Evolutionary conservation across 2,329 filamentous ascomycete species (phyloP).

Genomic region (Talaromyces rugulosus): DNA sequence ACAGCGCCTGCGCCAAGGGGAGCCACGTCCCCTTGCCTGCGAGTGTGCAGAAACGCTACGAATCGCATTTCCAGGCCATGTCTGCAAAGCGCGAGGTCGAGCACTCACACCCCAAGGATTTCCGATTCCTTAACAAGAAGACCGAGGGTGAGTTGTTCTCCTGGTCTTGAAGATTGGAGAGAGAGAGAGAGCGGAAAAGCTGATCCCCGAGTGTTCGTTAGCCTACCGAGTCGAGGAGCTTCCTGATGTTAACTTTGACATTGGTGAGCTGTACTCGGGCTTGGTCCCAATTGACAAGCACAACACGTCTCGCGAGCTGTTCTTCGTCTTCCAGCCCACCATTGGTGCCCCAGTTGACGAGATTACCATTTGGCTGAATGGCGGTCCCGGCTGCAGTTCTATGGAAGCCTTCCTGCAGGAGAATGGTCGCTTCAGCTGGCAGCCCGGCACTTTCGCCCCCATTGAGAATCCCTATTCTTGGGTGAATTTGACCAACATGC

Average conservation of each 20-base stretch:
- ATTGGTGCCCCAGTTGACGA: slow-evolving; percentile 43
- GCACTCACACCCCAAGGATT: neutral
- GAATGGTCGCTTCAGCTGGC: slow-evolving; percentile 70
- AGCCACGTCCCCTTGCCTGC: slow-evolving; percentile 7
- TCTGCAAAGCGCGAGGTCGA: slow-evolving; percentile 3
- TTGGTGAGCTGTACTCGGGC: slow-evolving; percentile 50
- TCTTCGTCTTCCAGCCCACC: slow-evolving; percentile 48
- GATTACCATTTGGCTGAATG: slow-evolving; percentile 47
- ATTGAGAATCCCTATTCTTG: slow-evolving; percentile 67
- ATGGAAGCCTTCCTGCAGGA: slow-evolving; percentile 69
- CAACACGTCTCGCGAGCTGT: slow-evolving; percentile 43
- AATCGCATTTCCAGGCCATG: slow-evolving; percentile 6
- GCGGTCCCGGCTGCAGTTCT: slow-evolving; percentile 54
- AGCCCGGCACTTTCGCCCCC: slow-evolving; percentile 64
- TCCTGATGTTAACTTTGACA: slow-evolving; percentile 66
- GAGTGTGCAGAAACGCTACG: slow-evolving; percentile 10
- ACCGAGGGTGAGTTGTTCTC: slow-evolving; percentile 8
- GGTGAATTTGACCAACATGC: slow-evolving; percentile 70
- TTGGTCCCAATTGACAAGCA: slow-evolving; percentile 51
- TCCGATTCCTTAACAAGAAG: slow-evolving; percentile 10
- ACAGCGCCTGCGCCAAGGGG: slow-evolving; percentile 1
- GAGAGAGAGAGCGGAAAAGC: neutral
- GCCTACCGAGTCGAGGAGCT: slow-evolving; percentile 64
- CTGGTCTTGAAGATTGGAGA: neutral
- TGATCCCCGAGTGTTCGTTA: slow-evolving; percentile 26